These are phyloP conservation scores for Rhododendron mucronatum DNA, from an alignment of 148 eudicot genomes.

Conservation along the genomic window DNA sequence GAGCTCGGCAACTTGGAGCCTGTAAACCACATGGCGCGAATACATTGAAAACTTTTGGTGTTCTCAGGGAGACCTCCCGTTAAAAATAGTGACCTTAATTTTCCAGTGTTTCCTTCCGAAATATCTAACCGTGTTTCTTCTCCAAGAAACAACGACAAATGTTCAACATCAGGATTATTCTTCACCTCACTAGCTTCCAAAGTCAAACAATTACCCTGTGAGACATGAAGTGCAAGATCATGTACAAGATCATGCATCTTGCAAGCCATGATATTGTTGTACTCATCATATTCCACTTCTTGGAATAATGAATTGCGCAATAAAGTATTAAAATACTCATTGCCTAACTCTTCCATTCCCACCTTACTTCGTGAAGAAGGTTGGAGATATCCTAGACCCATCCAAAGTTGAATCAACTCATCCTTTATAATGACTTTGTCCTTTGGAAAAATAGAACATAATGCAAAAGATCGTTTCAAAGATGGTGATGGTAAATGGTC, in stretches of 20 bases:
- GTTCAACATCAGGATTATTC: background rate
- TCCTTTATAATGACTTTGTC: background rate
- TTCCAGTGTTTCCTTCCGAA: background rate
- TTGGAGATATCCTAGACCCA: background rate
- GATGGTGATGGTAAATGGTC: background rate
- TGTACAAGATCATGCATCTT: background rate
- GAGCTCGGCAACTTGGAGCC: background rate
- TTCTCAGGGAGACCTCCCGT: background rate
- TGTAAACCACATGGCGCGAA: background rate
- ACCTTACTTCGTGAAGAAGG: background rate
- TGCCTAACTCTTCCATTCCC: background rate
- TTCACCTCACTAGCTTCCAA: background rate
- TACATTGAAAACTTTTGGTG: background rate
- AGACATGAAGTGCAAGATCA: background rate
- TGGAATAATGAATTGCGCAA: background rate
- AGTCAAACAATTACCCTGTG: background rate
- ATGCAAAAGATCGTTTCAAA: background rate
- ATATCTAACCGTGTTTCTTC: background rate
- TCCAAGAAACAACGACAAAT: background rate
- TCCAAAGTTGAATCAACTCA: background rate
- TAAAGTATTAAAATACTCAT: background rate
- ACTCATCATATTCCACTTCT: background rate
- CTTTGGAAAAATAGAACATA: background rate
- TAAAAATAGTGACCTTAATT: background rate
- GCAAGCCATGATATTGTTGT: background rate